Evolutionary conservation across 805 yeast genomes (phyloP).

Genomic region (Ascoidea rubescens): DNA sequence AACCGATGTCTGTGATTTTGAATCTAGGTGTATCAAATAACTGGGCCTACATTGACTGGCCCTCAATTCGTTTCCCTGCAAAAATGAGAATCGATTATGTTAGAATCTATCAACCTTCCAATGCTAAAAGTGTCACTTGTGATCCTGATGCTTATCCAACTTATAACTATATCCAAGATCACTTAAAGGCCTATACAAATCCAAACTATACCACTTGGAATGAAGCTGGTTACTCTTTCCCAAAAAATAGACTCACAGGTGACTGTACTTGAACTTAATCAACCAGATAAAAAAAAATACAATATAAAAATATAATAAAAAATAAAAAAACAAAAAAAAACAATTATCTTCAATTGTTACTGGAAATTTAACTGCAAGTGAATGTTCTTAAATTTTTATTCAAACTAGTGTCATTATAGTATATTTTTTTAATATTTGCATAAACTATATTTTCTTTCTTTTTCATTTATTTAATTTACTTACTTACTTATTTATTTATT

Average conservation of each 20-base stretch:
- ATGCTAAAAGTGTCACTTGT: conserved; percentile 51
- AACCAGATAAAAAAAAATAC: no score
- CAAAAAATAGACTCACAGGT: conserved; percentile 46
- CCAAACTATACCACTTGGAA: conserved; percentile 64
- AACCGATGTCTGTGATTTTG: conserved; percentile 84
- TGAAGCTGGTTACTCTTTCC: conserved; percentile 56
- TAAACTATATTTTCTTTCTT: no score
- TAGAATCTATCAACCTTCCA: conserved; percentile 76
- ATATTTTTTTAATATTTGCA: no score
- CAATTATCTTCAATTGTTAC: no score
- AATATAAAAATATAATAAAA: no score
- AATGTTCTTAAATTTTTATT: no score
- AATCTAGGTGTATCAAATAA: conserved; percentile 83
- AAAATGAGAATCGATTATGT: conserved; percentile 72
- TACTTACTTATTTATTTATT: no score
- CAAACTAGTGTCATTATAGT: no score
- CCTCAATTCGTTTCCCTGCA: conserved; percentile 62
- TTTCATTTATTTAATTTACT: no score
- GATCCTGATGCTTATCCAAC: conserved; percentile 86
- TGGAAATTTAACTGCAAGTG: no score
- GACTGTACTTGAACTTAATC: conserved; percentile 19
- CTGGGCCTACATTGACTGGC: conserved; percentile 95
- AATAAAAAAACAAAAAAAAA: no score
- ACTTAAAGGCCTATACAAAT: conserved; percentile 54
- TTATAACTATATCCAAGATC: conserved; percentile 61